Conservation (phyloP, 345 rosid species). For the Pistacia atlantica region DNA sequence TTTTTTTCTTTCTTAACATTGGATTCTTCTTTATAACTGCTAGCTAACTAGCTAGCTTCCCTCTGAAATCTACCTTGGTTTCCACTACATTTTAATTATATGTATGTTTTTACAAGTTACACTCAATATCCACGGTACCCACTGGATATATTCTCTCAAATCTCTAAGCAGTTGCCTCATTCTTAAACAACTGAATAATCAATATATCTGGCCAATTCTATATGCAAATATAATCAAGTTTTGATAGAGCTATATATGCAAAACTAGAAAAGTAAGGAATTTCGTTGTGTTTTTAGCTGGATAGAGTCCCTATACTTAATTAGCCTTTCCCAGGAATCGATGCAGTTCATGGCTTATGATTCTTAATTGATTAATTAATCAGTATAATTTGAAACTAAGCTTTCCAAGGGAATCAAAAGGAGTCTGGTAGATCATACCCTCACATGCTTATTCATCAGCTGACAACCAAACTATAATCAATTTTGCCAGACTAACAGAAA, state of each 20-base stretch:
- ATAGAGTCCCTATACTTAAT: too few relatives aligned
- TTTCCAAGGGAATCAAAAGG: neutral
- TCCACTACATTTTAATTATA: neutral
- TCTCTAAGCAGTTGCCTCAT: neutral
- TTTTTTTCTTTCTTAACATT: neutral
- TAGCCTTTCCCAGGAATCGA: too few relatives aligned
- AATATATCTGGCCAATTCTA: neutral
- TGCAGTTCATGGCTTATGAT: neutral
- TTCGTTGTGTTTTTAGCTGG: neutral
- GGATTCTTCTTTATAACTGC: slow-evolving; percentile 13
- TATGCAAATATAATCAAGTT: neutral
- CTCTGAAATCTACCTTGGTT: neutral
- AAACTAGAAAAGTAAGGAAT: neutral
- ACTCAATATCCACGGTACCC: neutral
- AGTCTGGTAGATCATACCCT: slow-evolving; percentile 13
- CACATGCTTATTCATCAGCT: slow-evolving; percentile 18
- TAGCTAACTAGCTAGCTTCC: neutral
- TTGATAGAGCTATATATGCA: too few relatives aligned
- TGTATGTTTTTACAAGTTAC: neutral
- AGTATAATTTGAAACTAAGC: neutral
- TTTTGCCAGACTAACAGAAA: slow-evolving; percentile 31
- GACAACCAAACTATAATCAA: slow-evolving; percentile 17
- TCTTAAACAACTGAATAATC: neutral
- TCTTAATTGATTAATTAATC: neutral
- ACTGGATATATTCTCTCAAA: neutral